phyloP scores from a whole-genome alignment of 2,329 filamentous ascomycete species.

The Aspergillus uvarum region DNA sequence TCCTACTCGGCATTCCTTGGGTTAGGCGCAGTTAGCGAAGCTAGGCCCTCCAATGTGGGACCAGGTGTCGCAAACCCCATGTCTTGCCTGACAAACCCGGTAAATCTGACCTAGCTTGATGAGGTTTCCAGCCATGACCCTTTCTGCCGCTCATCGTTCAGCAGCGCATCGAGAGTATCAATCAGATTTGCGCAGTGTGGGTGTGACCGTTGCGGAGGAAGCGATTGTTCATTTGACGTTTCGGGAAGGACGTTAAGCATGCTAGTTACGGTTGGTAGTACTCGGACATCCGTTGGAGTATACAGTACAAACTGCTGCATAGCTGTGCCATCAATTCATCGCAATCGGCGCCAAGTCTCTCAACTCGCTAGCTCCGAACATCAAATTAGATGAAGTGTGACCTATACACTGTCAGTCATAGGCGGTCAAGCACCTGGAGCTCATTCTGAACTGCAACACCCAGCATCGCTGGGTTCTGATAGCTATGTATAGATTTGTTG shows the following conservation, averaged over 20 bases:
- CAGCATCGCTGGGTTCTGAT: not conserved
- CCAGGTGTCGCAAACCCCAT: constrained; percentile 1
- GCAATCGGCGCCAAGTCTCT: constrained; percentile 1
- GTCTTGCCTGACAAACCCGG: not conserved
- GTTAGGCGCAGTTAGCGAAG: not conserved
- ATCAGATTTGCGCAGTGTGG: not conserved
- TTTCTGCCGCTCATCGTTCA: not conserved
- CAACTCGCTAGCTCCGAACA: not conserved
- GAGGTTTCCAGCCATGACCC: not conserved
- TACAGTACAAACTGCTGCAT: not conserved
- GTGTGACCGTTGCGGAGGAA: not conserved
- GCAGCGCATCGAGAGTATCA: not conserved
- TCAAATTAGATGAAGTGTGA: constrained; percentile 7
- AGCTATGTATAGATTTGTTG: constrained; percentile 14
- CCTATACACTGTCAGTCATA: constrained; percentile 13
- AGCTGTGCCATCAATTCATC: not conserved
- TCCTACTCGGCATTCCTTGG: not conserved
- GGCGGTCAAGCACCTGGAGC: constrained; percentile 3
- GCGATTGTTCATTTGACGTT: not conserved
- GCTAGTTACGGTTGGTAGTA: not conserved
- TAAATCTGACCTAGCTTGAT: not conserved
- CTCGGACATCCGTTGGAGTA: not conserved
- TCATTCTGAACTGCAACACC: not conserved
- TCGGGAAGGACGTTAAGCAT: not conserved
- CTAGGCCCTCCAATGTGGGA: not conserved